These are phyloP conservation scores for Heterobasidion irregulare DNA, from an alignment of 1,284 basidiomycete genomes.

Conservation along the genomic window DNA sequence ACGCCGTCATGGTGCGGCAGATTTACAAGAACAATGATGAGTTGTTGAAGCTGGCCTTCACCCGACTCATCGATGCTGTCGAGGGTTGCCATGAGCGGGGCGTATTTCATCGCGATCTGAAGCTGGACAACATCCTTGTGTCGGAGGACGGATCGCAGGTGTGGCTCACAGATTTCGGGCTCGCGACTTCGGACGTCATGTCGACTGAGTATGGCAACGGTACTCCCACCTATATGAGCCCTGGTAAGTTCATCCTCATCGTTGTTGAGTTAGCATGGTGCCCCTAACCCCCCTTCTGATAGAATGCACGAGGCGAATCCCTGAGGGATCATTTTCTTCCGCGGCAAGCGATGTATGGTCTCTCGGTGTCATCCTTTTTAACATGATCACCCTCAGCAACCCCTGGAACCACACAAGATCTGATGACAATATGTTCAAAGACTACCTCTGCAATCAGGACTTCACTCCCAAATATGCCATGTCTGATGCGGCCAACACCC, in stretches of 20 bases:
- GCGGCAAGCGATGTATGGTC: constrained; percentile 86
- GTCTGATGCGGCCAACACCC: constrained; percentile 31
- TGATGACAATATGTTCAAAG: constrained; percentile 48
- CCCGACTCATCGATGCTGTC: constrained; percentile 58
- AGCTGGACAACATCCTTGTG: constrained; percentile 70
- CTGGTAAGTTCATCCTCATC: constrained; percentile 27
- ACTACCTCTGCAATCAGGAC: not conserved
- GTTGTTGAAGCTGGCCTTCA: constrained; percentile 41
- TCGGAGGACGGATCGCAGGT: constrained; percentile 34
- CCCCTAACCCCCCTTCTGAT: not conserved
- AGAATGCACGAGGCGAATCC: constrained; percentile 21
- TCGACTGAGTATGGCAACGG: constrained; percentile 43
- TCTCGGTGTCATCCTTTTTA: constrained; percentile 41
- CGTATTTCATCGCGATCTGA: constrained; percentile 67
- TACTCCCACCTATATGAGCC: constrained; percentile 55
- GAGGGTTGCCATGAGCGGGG: constrained; percentile 50
- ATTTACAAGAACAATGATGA: constrained; percentile 40
- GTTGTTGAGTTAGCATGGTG: not conserved
- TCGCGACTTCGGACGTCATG: constrained; percentile 46
- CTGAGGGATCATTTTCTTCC: constrained; percentile 49
- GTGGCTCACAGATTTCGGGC: constrained; percentile 62
- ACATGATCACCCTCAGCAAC: constrained; percentile 81
- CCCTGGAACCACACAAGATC: constrained; percentile 79
- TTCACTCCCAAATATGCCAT: not conserved
- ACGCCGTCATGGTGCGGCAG: constrained; percentile 44